Evolutionary conservation across 768 basidiomycete species (phyloP).

Genomic region (Pleurotus salmoneostramineus): DNA sequence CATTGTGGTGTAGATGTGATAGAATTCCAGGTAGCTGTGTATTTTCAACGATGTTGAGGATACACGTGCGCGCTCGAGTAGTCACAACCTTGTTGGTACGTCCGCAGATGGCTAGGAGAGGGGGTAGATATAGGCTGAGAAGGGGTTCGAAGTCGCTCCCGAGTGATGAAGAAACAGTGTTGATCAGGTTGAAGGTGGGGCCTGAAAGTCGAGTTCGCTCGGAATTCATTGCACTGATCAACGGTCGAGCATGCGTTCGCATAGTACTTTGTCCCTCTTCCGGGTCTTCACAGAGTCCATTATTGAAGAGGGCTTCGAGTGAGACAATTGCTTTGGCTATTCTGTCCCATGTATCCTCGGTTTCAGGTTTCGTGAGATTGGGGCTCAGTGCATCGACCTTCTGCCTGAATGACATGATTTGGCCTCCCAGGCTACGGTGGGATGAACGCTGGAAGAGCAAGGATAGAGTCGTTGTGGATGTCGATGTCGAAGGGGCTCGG

Average conservation of each 20-base stretch:
- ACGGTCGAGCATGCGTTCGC: conserved; percentile 46
- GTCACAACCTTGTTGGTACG: conserved; percentile 79
- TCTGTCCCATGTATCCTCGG: conserved; percentile 78
- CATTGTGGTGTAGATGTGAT: conserved; percentile 50
- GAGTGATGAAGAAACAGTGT: conserved; percentile 47
- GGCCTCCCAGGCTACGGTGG: not conserved
- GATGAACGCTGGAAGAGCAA: not conserved
- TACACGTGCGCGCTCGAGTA: conserved; percentile 57
- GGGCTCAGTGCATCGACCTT: conserved; percentile 41
- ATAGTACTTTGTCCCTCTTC: conserved; percentile 47
- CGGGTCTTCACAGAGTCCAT: conserved; percentile 49
- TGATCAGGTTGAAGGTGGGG: conserved; percentile 60
- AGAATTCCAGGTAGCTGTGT: conserved; percentile 67
- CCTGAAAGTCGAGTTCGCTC: conserved; percentile 74
- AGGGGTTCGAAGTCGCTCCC: conserved; percentile 64
- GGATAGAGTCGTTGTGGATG: not conserved
- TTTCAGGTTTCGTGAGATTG: conserved; percentile 46
- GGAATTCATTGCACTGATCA: conserved; percentile 60
- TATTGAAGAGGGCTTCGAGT: conserved; percentile 45
- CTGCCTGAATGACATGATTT: conserved; percentile 13
- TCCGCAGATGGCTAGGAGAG: conserved; percentile 61
- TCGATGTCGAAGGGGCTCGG: not conserved
- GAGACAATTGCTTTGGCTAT: conserved; percentile 48
- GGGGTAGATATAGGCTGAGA: conserved; percentile 62
- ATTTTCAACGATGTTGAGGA: conserved; percentile 57